phyloP scores from a whole-genome alignment of 2,329 filamentous ascomycete species.

The Seiridium cupressi region DNA sequence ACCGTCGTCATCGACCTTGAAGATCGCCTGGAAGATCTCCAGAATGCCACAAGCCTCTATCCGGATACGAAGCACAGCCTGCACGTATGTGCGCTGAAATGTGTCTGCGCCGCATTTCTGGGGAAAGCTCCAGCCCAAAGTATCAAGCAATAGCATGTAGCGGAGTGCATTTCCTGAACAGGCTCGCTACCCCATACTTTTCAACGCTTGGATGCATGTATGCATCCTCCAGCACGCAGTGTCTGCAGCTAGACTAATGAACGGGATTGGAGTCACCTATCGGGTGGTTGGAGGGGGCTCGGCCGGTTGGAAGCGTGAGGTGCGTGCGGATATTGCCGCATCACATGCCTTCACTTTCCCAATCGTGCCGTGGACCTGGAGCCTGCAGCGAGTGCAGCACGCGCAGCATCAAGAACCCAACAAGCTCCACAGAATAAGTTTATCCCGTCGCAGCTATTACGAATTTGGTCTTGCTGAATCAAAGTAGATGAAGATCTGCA shows the following conservation, averaged over 20 bases:
- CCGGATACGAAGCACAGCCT: no score
- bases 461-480: background rate
- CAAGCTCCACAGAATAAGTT: no score
- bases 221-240: background rate
- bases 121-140: background rate
- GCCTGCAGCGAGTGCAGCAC: background rate
- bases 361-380: background rate
- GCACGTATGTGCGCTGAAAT: no score
- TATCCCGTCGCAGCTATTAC: background rate
- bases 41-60: no score
- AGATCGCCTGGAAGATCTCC: no score
- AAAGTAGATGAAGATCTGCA: slow-evolving; percentile 4
- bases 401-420: background rate
- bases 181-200: slow-evolving; percentile 3
- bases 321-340: background rate
- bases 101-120: background rate
- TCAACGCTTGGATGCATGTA: background rate
- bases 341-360: background rate
- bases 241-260: slow-evolving; percentile 1
- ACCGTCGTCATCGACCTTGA: no score
- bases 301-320: background rate
- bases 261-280: background rate
- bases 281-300: background rate
- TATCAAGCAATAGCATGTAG: background rate
- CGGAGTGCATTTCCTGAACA: background rate